These are phyloP conservation scores for Davidsoniella neocaledoniae DNA, from an alignment of 2,329 filamentous ascomycete species.

Conservation along the genomic window DNA sequence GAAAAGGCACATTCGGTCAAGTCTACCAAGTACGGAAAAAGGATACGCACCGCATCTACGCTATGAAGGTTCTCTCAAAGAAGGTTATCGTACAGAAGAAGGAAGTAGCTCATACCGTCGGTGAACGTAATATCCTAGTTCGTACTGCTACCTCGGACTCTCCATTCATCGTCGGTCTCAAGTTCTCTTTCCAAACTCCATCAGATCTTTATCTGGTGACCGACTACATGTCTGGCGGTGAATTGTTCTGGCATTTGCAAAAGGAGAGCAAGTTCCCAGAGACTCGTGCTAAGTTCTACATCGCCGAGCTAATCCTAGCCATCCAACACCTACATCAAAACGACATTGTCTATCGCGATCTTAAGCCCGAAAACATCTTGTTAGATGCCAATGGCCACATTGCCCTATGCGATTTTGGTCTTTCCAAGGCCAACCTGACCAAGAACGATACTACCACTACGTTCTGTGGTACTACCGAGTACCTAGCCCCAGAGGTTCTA, in stretches of 20 bases:
- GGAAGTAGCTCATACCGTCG: conserved; percentile 91
- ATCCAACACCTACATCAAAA: conserved; percentile 91
- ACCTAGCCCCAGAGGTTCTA: conserved; percentile 86
- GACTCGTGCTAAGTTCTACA: conserved; percentile 93
- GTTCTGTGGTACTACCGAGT: conserved; percentile 96
- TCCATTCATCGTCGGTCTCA: conserved; percentile 92
- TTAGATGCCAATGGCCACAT: conserved; percentile 96
- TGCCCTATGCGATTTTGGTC: conserved; percentile 88
- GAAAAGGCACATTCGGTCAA: conserved; percentile 95
- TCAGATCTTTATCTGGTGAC: conserved; percentile 97
- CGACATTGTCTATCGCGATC: conserved; percentile 92
- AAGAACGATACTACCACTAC: conserved; percentile 98
- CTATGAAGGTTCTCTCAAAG: conserved; percentile 98
- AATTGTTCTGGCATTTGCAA: conserved; percentile 96
- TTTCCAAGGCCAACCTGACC: conserved; percentile 93
- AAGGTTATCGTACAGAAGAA: conserved; percentile 99
- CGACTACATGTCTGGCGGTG: conserved; percentile 97
- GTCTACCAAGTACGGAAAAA: conserved; percentile 97
- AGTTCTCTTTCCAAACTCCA: conserved; percentile 96
- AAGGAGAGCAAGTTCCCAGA: conserved; percentile 94
- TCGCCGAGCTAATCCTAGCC: conserved; percentile 88
- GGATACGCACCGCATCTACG: conserved; percentile 89
- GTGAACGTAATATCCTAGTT: conserved; percentile 92
- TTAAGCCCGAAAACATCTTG: conserved; percentile 96
- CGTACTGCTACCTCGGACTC: conserved; percentile 78